phyloP scores from a whole-genome alignment of 352 stramenopile genomes.

The Globisporangium irregulare region DNA sequence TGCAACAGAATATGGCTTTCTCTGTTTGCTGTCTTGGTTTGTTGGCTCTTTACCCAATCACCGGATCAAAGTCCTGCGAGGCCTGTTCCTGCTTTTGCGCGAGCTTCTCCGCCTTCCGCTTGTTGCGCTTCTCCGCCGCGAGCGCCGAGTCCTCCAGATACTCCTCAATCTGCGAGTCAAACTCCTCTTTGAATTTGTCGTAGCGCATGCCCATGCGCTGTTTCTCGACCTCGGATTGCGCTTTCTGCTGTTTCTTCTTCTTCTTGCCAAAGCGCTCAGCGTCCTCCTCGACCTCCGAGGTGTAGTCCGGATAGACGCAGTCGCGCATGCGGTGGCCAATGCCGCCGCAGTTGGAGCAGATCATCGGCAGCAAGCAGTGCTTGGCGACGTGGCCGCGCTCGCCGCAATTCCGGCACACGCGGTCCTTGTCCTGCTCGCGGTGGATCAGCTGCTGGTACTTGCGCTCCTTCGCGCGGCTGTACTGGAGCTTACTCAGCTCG shows the following conservation, averaged over 20 bases:
- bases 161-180: slow-evolving; percentile 63
- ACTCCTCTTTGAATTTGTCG: slow-evolving; percentile 46
- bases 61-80: slow-evolving; percentile 16
- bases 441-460: slow-evolving; percentile 64
- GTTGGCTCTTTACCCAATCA: slow-evolving; percentile 2
- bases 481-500: slow-evolving; percentile 49
- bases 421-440: slow-evolving; percentile 53
- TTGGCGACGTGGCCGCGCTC: slow-evolving; percentile 60
- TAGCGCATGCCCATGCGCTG: slow-evolving; percentile 42
- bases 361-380: slow-evolving; percentile 71
- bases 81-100: slow-evolving; percentile 6
- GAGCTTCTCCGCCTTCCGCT: slow-evolving; percentile 13
- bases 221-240: slow-evolving; percentile 22
- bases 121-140: slow-evolving; percentile 19
- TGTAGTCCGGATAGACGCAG: slow-evolving; percentile 39
- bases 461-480: slow-evolving; percentile 39
- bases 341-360: slow-evolving; percentile 79
- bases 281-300: slow-evolving; percentile 27
- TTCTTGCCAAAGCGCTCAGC: neutral
- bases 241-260: slow-evolving; percentile 16
- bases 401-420: slow-evolving; percentile 74
- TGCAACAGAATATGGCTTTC: neutral
- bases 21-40: neutral
- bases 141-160: slow-evolving; percentile 38
- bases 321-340: slow-evolving; percentile 52